A percentile compares a stretch with the other conserved stretches of the same genome.
Evolutionary conservation across 1,139 yeast genomes (phyloP).

Genomic region (Geotrichum phurueaensis): DNA sequence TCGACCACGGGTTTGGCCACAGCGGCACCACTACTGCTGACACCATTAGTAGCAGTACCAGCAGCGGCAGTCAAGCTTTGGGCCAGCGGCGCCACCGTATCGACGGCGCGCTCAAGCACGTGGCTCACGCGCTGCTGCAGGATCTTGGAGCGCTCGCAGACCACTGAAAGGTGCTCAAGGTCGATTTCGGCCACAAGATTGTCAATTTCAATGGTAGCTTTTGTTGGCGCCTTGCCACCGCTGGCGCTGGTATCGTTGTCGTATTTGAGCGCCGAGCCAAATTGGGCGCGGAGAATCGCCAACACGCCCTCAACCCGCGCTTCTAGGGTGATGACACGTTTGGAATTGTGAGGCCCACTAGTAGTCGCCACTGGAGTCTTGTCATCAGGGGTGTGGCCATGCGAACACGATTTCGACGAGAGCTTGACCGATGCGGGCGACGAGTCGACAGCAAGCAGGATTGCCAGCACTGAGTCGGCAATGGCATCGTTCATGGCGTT

Average conservation of each 20-base stretch:
- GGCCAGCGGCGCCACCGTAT: constrained; percentile 73
- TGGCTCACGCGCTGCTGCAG: constrained; percentile 78
- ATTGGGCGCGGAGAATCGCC: constrained; percentile 69
- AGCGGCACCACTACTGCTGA: background rate
- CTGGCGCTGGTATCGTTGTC: constrained; percentile 33
- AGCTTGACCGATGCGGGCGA: constrained; percentile 92
- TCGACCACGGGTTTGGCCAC: background rate
- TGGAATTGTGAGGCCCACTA: constrained; percentile 6
- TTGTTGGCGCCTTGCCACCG: constrained; percentile 37
- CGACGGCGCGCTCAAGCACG: constrained; percentile 69
- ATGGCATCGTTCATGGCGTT: constrained; percentile 86
- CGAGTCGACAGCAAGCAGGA: constrained; percentile 83
- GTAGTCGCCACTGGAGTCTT: background rate
- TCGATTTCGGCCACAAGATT: constrained; percentile 65
- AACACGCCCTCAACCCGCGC: constrained; percentile 60
- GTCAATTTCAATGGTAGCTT: constrained; percentile 63
- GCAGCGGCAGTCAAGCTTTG: background rate
- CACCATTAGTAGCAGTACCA: background rate
- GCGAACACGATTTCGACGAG: constrained; percentile 52
- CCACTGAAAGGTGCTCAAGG: constrained; percentile 58
- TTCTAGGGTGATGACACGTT: constrained; percentile 27
- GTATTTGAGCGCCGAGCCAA: constrained; percentile 44
- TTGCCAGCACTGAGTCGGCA: constrained; percentile 91
- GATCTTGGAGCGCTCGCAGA: constrained; percentile 64
- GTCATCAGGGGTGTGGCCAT: constrained; percentile 22